Conservation (phyloP, 495 filamentous ascomycete genomes). For the Aspergillus biplanus region DNA sequence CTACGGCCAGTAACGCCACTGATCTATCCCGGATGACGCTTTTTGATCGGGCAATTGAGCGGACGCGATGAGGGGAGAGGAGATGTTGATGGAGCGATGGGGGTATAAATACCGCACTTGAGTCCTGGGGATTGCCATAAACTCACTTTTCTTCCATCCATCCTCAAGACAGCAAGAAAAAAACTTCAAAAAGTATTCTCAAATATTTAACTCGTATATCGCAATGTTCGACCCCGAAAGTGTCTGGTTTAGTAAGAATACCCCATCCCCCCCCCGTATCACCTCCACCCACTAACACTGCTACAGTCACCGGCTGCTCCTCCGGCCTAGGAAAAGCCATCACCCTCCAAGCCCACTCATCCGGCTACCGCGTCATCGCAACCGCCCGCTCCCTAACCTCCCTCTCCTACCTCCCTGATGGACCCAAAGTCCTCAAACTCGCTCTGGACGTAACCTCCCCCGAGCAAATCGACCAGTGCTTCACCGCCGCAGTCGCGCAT, state of each 20-base stretch:
- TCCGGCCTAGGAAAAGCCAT: slow-evolving; percentile 47
- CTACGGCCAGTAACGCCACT: not conserved
- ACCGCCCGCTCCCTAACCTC: slow-evolving; percentile 44
- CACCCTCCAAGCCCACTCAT: slow-evolving; percentile 39
- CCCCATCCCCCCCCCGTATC: not conserved
- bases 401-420: slow-evolving; percentile 41
- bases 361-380: slow-evolving; percentile 50
- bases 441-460: slow-evolving; percentile 40
- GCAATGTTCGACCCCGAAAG: not conserved
- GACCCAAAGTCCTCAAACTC: slow-evolving; percentile 45
- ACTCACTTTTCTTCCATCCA: no score
- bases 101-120: no score
- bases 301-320: slow-evolving; percentile 34
- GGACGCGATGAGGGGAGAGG: no score
- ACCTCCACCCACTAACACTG: not conserved
- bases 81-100: no score
- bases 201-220: not conserved
- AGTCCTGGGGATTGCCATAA: no score
- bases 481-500: slow-evolving; percentile 36
- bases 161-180: not conserved
- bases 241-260: slow-evolving; percentile 1
- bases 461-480: slow-evolving; percentile 25
- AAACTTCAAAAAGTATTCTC: not conserved
- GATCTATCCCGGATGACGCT: not conserved
- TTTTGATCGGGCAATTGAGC: no score